Evolutionary conservation across 1,284 basidiomycete species (phyloP).

Genomic region (Puccinia hordei): DNA sequence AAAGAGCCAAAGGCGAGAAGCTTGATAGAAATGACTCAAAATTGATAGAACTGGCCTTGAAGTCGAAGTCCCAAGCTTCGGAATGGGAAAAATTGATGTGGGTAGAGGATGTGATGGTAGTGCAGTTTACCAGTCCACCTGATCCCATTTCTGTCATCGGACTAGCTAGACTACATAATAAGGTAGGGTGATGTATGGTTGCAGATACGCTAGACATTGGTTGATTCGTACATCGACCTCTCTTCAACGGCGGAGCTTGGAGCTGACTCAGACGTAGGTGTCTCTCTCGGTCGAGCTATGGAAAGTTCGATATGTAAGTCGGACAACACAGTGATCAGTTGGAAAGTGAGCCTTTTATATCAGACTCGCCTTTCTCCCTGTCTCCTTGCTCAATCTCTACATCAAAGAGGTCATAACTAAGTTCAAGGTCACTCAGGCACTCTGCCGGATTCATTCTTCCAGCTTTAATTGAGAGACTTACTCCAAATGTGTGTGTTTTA

Average conservation of each 20-base stretch:
- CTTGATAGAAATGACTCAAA: conserved; percentile 43
- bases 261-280: conserved; percentile 43
- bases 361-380: conserved; percentile 37
- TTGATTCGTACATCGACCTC: conserved; percentile 2
- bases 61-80: conserved; percentile 34
- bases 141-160: conserved; percentile 16
- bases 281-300: conserved; percentile 42
- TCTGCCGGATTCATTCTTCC: background rate
- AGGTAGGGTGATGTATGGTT: conserved; percentile 38
- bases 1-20: conserved; percentile 31
- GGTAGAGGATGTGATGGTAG: conserved; percentile 40
- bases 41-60: conserved; percentile 34
- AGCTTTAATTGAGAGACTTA: conserved; percentile 11
- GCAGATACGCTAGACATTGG: conserved; percentile 35
- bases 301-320: background rate
- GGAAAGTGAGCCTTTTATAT: background rate
- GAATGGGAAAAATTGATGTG: conserved; percentile 29
- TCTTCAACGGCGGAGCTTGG: conserved; percentile 27
- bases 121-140: conserved; percentile 37
- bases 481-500: conserved; percentile 21
- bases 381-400: conserved; percentile 47
- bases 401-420: conserved; percentile 19
- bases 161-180: conserved; percentile 40
- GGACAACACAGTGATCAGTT: background rate
- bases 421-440: conserved; percentile 1